Base-by-base conservation (phyloP, 1,284 basidiomycete genomes). In the Meripilus lineatus region DNA sequence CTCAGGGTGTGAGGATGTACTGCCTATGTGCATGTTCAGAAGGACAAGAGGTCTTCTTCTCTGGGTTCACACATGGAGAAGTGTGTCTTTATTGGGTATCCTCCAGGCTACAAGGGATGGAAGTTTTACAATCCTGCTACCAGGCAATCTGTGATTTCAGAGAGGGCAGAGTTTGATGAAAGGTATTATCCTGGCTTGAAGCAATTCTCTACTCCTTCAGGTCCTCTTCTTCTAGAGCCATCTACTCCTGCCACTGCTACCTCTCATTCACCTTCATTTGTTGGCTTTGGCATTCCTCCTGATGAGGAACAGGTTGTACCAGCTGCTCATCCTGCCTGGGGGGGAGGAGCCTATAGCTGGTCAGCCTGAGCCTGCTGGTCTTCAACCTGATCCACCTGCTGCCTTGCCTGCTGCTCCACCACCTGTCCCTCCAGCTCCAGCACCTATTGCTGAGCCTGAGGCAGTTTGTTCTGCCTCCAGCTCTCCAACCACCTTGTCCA, bases 41-140 rank as follows among this genome's bases (percentile, higher is more conserved):
- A 58, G 51, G 50, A 61, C n/a, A 58, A 63, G 42, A 47, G 53
- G 4, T 45, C 43, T 20, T 52, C 51, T 15, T 52, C 51, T 15
- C 50, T 67, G 13, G 49, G 49, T 6, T 50, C 57, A 1, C 61
- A 67, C 46, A 59, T 58, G 7, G 35, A 58, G 28, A 64, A 65
- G 50, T 66, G 61, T 26, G 49, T 66, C 23, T 65, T 67, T 39
- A 50, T 69, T 45, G 67, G 67, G 5, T 69, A 67, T 48, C 56
- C 58, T 1, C 40, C 47, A 5, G 57, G 53, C n/a, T 52, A 52
- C 35, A 56, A 60, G 43, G 61, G 38, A 2, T 65, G 62, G 62
- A 48, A n/a, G n/a, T n/a, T n/a, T n/a, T n/a, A n/a, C n/a, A 48
- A 65, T 37, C 55, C 56, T 7, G 28, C 26, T 10, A 53, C 52